Evolutionary conservation across 495 filamentous ascomycete species (phyloP).

Genomic region (Pyrenula aspistea): DNA sequence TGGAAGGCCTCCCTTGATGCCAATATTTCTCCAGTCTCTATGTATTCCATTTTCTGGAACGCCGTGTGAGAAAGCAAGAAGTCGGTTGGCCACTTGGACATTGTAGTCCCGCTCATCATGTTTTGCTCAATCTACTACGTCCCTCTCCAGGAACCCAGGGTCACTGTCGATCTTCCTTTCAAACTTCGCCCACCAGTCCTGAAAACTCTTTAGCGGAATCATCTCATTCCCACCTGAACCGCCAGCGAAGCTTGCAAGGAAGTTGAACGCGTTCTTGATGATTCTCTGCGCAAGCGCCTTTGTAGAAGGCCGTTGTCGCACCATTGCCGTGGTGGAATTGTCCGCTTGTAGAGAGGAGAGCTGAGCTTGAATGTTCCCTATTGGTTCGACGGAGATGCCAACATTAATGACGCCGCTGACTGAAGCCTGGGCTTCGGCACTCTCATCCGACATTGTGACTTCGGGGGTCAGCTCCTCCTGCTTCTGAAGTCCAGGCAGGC

Average conservation of each 20-base stretch:
- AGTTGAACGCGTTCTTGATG: slow-evolving; percentile 96
- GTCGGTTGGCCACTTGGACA: no score
- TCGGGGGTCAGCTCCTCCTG: slow-evolving; percentile 16
- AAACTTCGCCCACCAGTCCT: slow-evolving; percentile 97
- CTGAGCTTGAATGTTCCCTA: slow-evolving; percentile 53
- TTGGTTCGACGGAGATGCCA: slow-evolving; percentile 74
- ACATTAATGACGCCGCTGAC: slow-evolving; percentile 43
- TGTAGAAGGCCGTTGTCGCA: slow-evolving; percentile 31
- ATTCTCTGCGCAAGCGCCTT: slow-evolving; percentile 81
- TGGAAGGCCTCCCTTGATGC: no score
- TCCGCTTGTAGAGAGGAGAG: slow-evolving; percentile 44
- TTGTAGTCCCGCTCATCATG: no score
- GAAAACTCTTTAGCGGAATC: slow-evolving; percentile 80
- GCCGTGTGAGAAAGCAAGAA: no score
- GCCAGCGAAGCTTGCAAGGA: slow-evolving; percentile 74
- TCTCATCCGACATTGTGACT: slow-evolving; percentile 19
- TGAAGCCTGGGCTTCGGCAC: slow-evolving; percentile 1
- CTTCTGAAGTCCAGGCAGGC: slow-evolving; percentile 9
- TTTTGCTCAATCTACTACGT: slow-evolving; percentile 34
- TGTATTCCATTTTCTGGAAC: no score
- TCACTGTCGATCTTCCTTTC: slow-evolving; percentile 77
- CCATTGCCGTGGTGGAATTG: slow-evolving; percentile 20
- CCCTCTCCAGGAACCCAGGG: slow-evolving; percentile 80
- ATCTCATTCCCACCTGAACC: slow-evolving; percentile 54
- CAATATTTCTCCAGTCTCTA: no score